Evolutionary conservation across 2,329 filamentous ascomycete species (phyloP).

Genomic region (Chrysoporthe austroafricana): DNA sequence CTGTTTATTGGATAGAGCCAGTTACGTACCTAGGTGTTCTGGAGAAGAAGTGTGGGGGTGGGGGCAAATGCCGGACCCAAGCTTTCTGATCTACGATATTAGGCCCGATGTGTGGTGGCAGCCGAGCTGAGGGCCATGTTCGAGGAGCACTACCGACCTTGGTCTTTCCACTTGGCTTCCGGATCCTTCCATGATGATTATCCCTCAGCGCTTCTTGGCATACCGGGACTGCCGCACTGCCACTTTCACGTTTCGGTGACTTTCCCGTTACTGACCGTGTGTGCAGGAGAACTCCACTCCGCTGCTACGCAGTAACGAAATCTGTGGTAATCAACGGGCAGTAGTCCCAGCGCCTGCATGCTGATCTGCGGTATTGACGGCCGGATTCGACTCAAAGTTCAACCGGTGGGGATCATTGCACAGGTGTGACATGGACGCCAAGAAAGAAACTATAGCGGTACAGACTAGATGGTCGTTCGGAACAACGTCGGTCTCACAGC

Average conservation of each 20-base stretch:
- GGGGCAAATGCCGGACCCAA: not conserved
- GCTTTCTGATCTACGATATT: not conserved
- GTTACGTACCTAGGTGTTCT: not conserved
- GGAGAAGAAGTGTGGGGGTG: not conserved
- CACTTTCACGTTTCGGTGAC: not conserved
- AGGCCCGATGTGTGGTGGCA: not conserved
- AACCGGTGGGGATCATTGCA: not conserved
- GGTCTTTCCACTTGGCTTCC: not conserved
- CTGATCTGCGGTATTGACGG: not conserved
- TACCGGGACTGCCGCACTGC: not conserved
- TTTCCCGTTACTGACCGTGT: not conserved
- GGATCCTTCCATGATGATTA: not conserved
- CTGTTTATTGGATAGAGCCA: not conserved
- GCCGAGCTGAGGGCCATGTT: not conserved
- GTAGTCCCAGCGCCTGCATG: too few relatives aligned
- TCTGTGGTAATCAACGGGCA: too few relatives aligned
- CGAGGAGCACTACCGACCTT: not conserved
- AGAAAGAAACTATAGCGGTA: not conserved
- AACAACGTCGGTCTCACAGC: not conserved
- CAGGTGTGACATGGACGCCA: not conserved
- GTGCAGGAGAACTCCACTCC: not conserved
- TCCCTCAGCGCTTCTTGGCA: not conserved
- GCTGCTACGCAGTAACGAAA: not conserved
- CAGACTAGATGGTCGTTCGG: too few relatives aligned
- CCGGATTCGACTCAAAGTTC: not conserved